Base-by-base conservation (phyloP, 225 moss, liverwort and hornwort genomes). In the Sphagnum contortum region DNA sequence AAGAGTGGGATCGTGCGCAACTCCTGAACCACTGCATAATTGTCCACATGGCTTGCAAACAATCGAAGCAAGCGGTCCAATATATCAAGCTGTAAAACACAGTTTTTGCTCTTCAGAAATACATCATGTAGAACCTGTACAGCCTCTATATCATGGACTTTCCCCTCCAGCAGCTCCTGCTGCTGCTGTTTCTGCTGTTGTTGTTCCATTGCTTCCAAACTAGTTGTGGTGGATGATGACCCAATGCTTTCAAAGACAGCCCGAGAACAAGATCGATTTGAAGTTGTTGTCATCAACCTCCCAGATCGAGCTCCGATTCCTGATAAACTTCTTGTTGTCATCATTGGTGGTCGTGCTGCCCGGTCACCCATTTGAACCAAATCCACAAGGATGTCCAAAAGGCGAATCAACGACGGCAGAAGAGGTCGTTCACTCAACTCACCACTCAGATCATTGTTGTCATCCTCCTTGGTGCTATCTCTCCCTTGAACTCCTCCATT, bases 21-120 rank as follows among this genome's bases (percentile, higher is more conserved):
- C 72, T 93, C 92, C 72, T 93, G 88, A 66, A 90, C 88, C 64
- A 84, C 72, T 44, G 78, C 80, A 72, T 93, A 93, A 69, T 93
- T 93, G 57, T 89, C 88, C 65, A 83, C 76, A 62, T 88, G 89
- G 64, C 88, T 90, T 48, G 92, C 85, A 68, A 88, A 86, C 61
- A 93, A 81, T 64, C 88, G 80, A 44, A 93, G 76, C 59, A 93
- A 72, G 61, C 89, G 83, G 72, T 93, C 92, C 64, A 93, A 64
- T 47, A 93, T 81, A 80, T 93, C 92, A 55, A 93, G 78, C 74
- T 84, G 92, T 74, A 93, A 74, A 64, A 69, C 69, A 13, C 74
- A 71, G 72, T 79, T 81, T 69, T 59, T 71, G 57, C 88, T 81
- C 73, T 76, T 88, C 48, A 89, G 74, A 74, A 93, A 93, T 12